Conservation (phyloP, 192 early-diverging fungal species). For the Backusella parvicylindrica region DNA sequence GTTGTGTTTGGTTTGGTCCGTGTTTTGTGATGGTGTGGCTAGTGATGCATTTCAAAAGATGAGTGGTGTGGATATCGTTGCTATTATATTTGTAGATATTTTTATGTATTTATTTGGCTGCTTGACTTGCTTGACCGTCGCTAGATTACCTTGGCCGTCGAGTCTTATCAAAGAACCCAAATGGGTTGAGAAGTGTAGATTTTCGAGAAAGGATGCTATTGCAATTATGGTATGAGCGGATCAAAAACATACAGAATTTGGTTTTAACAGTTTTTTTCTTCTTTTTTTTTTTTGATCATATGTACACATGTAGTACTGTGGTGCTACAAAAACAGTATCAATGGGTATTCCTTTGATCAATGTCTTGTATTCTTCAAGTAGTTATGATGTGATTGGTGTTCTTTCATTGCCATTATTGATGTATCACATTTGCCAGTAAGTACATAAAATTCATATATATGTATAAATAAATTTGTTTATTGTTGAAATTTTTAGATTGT, state of each 20-base stretch:
- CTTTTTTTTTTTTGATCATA: not conserved
- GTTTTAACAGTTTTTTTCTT: not conserved
- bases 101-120: slow-evolving; percentile 45
- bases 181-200: slow-evolving; percentile 24
- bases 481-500: not conserved
- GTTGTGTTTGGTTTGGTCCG: slow-evolving; percentile 60
- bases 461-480: not conserved
- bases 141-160: slow-evolving; percentile 32
- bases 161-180: slow-evolving; percentile 15
- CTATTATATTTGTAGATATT: slow-evolving; percentile 46
- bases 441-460: not conserved
- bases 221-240: slow-evolving; percentile 44
- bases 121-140: slow-evolving; percentile 38
- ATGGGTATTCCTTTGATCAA: slow-evolving; percentile 71
- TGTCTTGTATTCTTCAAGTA: slow-evolving; percentile 50
- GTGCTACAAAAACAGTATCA: slow-evolving; percentile 65
- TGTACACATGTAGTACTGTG: slow-evolving; percentile 48
- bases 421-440: slow-evolving; percentile 50
- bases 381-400: slow-evolving; percentile 41
- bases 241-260: not conserved
- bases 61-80: slow-evolving; percentile 44
- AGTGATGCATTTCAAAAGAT: slow-evolving; percentile 45
- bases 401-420: slow-evolving; percentile 55
- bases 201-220: slow-evolving; percentile 46
- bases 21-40: slow-evolving; percentile 70